Evolutionary conservation across 306 rosid genomes (phyloP).

Genomic region (Quercus parvula): DNA sequence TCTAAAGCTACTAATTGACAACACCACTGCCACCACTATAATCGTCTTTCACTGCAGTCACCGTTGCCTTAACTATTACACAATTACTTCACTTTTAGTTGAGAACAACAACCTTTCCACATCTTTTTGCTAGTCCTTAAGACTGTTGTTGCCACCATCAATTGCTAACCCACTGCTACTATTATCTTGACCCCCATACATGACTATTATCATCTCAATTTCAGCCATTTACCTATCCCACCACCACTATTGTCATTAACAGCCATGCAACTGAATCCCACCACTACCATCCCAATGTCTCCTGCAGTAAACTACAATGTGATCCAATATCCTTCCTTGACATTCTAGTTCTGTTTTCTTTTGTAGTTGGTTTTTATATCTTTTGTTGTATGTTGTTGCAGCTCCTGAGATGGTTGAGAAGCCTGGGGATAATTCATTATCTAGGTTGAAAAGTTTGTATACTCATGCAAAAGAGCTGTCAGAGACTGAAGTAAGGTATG

Average conservation of each 20-base stretch:
- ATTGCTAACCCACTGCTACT: neutral
- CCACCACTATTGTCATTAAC: neutral
- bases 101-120: neutral
- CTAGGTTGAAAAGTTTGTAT: slow-evolving; percentile 59
- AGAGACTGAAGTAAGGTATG: slow-evolving; percentile 66
- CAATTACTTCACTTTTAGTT: neutral
- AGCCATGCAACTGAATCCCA: neutral
- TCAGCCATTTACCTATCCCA: neutral
- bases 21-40: neutral
- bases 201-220: neutral
- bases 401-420: slow-evolving; percentile 98
- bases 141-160: neutral
- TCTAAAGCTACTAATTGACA: neutral
- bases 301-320: neutral
- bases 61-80: neutral
- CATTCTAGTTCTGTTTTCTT: slow-evolving; percentile 2
- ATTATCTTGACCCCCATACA: neutral
- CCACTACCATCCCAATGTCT: slow-evolving; percentile 4
- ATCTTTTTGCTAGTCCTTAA: neutral
- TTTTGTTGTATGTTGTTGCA: slow-evolving; percentile 25
- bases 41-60: neutral
- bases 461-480: slow-evolving; percentile 85
- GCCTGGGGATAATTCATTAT: slow-evolving; percentile 86
- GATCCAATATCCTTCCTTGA: slow-evolving; percentile 5
- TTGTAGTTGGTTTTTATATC: slow-evolving; percentile 12